Percentiles rank a stretch among this genome's conserved stretches.
These are phyloP conservation scores for Schwanniomyces polymorphus DNA, from an alignment of 805 yeast genomes.

Conservation along the genomic window DNA sequence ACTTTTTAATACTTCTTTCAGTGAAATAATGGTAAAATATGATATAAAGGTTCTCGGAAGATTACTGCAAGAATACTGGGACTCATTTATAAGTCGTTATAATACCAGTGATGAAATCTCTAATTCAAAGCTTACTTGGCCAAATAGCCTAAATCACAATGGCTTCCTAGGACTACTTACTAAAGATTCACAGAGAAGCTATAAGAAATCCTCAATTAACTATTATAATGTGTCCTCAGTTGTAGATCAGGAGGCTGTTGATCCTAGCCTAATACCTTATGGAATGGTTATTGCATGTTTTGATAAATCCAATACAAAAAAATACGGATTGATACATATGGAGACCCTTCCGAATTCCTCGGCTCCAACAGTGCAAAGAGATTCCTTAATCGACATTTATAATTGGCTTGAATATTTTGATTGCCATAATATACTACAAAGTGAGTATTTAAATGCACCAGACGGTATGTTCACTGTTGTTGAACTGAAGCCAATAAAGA, in stretches of 20 bases:
- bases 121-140: conserved; percentile 32
- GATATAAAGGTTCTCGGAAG: conserved; percentile 14
- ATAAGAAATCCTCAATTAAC: conserved; percentile 28
- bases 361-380: conserved; percentile 4
- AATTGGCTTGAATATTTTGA: conserved; percentile 33
- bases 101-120: conserved; percentile 19
- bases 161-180: conserved; percentile 37
- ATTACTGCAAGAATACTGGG: conserved; percentile 27
- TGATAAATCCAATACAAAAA: conserved; percentile 23
- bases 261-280: conserved; percentile 9
- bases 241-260: conserved; percentile 4
- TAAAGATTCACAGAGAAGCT: conserved; percentile 5
- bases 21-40: conserved; percentile 12
- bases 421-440: conserved; percentile 22
- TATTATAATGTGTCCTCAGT: conserved; percentile 19
- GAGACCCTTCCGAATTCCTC: conserved; percentile 6
- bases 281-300: conserved; percentile 31
- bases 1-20: conserved; percentile 25
- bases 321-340: conserved; percentile 30
- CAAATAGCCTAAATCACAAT: conserved; percentile 30
- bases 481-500: conserved; percentile 9
- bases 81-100: conserved; percentile 22
- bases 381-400: conserved; percentile 21
- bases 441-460: conserved; percentile 9
- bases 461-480: neutral